phyloP scores from a whole-genome alignment of 495 filamentous ascomycete genomes.

The Trichoderma orchidacearum region DNA sequence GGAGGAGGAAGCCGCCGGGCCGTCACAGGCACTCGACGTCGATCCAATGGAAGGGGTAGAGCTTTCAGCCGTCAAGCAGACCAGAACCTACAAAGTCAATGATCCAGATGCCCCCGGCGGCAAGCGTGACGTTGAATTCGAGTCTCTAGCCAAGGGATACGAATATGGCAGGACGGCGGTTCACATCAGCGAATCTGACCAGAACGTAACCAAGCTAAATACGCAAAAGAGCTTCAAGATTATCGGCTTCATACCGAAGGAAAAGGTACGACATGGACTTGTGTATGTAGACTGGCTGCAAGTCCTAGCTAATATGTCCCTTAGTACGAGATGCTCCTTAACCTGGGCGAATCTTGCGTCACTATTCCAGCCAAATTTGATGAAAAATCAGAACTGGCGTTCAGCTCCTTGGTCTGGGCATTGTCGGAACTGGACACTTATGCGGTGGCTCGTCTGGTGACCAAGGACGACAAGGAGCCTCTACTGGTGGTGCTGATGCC shows the following conservation, averaged over 20 bases:
- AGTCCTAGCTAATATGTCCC: slow-evolving; percentile 5
- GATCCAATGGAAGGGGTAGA: slow-evolving; percentile 30
- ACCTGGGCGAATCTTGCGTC: slow-evolving; percentile 63
- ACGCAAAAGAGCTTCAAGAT: slow-evolving; percentile 63
- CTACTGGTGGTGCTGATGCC: slow-evolving; percentile 69
- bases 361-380: slow-evolving; percentile 63
- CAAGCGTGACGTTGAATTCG: slow-evolving; percentile 71
- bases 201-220: slow-evolving; percentile 67
- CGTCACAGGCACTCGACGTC: slow-evolving; percentile 30
- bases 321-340: slow-evolving; percentile 74
- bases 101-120: slow-evolving; percentile 62
- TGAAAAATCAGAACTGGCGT: slow-evolving; percentile 58
- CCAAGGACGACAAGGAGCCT: slow-evolving; percentile 66
- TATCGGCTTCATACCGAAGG: slow-evolving; percentile 68
- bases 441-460: slow-evolving; percentile 74
- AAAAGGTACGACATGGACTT: slow-evolving; percentile 40
- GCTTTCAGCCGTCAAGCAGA: slow-evolving; percentile 44
- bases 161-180: slow-evolving; percentile 89
- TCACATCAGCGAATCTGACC: slow-evolving; percentile 71
- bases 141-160: slow-evolving; percentile 83
- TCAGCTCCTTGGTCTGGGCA: slow-evolving; percentile 84
- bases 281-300: neutral
- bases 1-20: slow-evolving; percentile 23
- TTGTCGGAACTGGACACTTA: slow-evolving; percentile 78
- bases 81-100: slow-evolving; percentile 66